Conservation (phyloP, 106 monocot species). For the Dendrobium chrysotoxum region DNA sequence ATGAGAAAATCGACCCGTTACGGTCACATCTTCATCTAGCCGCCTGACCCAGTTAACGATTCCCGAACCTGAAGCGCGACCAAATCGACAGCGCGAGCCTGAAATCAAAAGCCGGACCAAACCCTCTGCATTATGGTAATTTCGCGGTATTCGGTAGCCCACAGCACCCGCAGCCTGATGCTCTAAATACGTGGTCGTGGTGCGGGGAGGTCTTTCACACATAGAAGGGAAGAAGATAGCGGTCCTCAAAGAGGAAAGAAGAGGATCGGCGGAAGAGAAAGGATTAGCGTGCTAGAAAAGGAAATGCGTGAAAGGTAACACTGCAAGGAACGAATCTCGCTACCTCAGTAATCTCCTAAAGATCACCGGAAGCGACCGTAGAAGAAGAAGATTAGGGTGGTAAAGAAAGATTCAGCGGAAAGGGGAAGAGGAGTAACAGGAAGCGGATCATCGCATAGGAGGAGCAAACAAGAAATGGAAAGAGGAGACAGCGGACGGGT, state of each 20-base stretch:
- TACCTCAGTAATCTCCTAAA: not conserved
- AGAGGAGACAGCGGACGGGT: not conserved
- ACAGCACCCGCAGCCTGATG: not conserved
- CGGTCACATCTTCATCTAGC: too few species aligned
- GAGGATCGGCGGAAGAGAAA: constrained; percentile 4
- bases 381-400: not conserved
- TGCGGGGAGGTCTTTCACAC: not conserved
- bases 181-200: not conserved
- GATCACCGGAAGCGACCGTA: not conserved
- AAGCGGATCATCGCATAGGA: not conserved
- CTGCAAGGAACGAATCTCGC: not conserved
- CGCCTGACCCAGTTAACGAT: not conserved
- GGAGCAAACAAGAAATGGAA: not conserved
- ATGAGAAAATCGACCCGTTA: too few species aligned
- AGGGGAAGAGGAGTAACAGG: not conserved
- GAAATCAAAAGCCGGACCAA: not conserved
- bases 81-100: not conserved
- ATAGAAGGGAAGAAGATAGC: constrained; percentile 3
- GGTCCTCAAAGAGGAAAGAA: not conserved
- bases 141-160: not conserved
- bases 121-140: not conserved
- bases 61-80: not conserved
- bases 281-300: constrained; percentile 9
- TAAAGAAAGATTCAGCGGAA: not conserved
- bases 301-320: not conserved